phyloP scores from a whole-genome alignment of 331 rosid genomes.

The Malus hybrid region DNA sequence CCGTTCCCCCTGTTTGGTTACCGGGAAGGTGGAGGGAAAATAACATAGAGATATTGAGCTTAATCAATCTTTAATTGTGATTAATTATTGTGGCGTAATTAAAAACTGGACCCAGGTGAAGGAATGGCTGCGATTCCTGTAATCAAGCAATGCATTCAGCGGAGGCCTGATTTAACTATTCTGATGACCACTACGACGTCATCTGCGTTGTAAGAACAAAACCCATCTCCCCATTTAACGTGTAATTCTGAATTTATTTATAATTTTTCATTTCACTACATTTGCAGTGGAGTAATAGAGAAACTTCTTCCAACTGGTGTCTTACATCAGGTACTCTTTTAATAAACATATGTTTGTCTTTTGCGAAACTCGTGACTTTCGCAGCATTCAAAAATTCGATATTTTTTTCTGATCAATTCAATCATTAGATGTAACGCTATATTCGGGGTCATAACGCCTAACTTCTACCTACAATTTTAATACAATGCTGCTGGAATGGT shows the following conservation, averaged over 20 bases:
- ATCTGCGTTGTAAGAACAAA: slow-evolving; percentile 68
- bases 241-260: not conserved
- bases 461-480: not conserved
- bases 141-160: slow-evolving; percentile 57
- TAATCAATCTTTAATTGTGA: no score
- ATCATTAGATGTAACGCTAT: not conserved
- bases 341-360: not conserved
- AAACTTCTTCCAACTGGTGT: slow-evolving; percentile 63
- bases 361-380: no score
- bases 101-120: slow-evolving; percentile 48
- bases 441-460: not conserved
- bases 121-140: slow-evolving; percentile 85
- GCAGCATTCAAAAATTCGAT: no score
- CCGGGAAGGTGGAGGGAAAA: not conserved
- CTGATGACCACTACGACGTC: slow-evolving; percentile 71
- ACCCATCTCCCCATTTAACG: not conserved
- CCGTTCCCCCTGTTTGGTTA: not conserved
- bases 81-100: not conserved
- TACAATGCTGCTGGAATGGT: not conserved
- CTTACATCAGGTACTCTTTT: slow-evolving; percentile 59
- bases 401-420: not conserved
- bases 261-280: not conserved
- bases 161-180: slow-evolving; percentile 56
- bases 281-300: slow-evolving; percentile 71
- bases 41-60: not conserved